These are phyloP conservation scores for Choiromyces venosus DNA, from an alignment of 495 filamentous ascomycete genomes.

Conservation along the genomic window DNA sequence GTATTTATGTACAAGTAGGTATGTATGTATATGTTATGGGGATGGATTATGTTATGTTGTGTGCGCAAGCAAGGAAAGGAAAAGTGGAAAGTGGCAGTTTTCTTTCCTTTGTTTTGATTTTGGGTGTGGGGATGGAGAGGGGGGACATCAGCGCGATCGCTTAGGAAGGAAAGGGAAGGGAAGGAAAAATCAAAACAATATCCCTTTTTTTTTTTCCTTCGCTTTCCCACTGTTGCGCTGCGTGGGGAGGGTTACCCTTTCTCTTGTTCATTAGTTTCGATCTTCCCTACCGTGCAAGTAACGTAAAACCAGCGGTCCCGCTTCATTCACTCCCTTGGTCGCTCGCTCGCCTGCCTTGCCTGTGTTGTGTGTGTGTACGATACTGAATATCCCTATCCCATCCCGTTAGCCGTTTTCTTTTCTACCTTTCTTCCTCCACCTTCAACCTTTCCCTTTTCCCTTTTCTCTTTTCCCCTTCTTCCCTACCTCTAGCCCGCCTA, in stretches of 20 bases:
- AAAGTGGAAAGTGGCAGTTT: background rate
- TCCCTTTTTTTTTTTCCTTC: background rate
- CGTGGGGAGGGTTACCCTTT: background rate
- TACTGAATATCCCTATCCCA: slow-evolving; percentile 2
- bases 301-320: background rate
- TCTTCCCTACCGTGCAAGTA: background rate
- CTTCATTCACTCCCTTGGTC: background rate
- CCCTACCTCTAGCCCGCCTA: background rate
- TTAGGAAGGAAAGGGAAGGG: background rate
- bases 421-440: background rate
- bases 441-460: background rate
- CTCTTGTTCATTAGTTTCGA: background rate
- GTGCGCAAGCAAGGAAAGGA: background rate
- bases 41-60: background rate
- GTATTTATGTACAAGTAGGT: too few relatives aligned
- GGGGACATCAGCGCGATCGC: background rate
- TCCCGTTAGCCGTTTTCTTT: background rate
- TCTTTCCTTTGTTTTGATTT: slow-evolving; percentile 3
- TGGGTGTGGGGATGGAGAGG: background rate
- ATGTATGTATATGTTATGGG: background rate
- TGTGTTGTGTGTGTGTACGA: background rate
- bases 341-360: background rate
- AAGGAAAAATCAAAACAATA: background rate
- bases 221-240: background rate
- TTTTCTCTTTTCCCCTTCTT: background rate